Conservation (phyloP, 2,329 filamentous ascomycete genomes). For the Cordyceps militaris region DNA sequence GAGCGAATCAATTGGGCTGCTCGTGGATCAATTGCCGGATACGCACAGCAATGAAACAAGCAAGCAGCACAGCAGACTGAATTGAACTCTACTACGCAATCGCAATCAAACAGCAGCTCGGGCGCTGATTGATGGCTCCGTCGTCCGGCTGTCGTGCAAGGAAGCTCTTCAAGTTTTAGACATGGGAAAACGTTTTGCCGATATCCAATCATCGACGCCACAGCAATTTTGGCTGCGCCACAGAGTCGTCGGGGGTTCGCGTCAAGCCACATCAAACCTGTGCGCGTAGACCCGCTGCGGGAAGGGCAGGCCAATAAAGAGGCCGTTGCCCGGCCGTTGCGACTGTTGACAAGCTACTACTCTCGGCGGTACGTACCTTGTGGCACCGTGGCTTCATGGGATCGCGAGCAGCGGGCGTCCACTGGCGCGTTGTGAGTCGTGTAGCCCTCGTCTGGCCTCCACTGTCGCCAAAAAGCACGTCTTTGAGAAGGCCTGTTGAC, state of each 20-base stretch:
- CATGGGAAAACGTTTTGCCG: slow-evolving; percentile 22
- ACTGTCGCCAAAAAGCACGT: slow-evolving; percentile 14
- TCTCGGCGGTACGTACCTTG: slow-evolving; percentile 18
- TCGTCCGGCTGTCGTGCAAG: not conserved
- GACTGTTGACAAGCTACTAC: slow-evolving; percentile 38
- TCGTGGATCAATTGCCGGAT: not conserved
- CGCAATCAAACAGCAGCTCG: not conserved
- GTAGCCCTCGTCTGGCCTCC: slow-evolving; percentile 10
- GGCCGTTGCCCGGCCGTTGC: slow-evolving; percentile 51
- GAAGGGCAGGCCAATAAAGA: slow-evolving; percentile 35
- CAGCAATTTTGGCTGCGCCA: not conserved
- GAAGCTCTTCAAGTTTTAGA: slow-evolving; percentile 21
- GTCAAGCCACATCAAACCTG: slow-evolving; percentile 23
- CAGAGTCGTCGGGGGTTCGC: slow-evolving; percentile 14
- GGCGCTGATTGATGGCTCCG: slow-evolving; percentile 5
- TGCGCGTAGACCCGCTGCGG: not conserved
- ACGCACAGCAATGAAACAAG: not conserved
- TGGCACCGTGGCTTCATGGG: slow-evolving; percentile 6
- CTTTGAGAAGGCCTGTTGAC: slow-evolving; percentile 9
- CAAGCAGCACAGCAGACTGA: not conserved
- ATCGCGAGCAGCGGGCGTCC: slow-evolving; percentile 11
- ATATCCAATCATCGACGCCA: slow-evolving; percentile 9
- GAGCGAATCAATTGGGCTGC: not conserved
- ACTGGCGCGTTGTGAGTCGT: slow-evolving; percentile 20
- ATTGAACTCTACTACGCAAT: not conserved